These are phyloP conservation scores for Yarrowia sp. DNA, from an alignment of 805 yeast species.

Conservation along the genomic window DNA sequence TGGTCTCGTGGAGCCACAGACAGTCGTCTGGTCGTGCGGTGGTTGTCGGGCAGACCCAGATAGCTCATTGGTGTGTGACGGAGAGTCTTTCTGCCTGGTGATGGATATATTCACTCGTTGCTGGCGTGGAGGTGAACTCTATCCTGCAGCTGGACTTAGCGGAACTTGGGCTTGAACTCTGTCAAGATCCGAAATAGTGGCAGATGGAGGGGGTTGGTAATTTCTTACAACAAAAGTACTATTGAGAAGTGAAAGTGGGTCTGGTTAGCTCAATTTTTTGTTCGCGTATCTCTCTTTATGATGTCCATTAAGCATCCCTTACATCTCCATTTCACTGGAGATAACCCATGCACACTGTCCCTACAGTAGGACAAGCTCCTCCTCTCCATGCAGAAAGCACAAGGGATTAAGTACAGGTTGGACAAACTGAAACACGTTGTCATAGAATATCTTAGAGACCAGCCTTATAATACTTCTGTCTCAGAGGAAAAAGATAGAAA, in stretches of 20 bases:
- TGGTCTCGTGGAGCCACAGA: constrained; percentile 22
- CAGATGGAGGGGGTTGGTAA: not conserved
- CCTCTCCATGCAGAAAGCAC: not conserved
- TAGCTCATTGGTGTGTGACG: constrained; percentile 12
- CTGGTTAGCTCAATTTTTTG: too few relatives aligned
- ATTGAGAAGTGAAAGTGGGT: too few relatives aligned
- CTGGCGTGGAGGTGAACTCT: constrained; percentile 19
- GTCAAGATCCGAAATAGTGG: not conserved
- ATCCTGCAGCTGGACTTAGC: constrained; percentile 22
- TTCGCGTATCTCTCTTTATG: too few relatives aligned
- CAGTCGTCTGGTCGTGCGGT: constrained; percentile 20
- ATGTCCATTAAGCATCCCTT: too few relatives aligned
- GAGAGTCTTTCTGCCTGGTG: not conserved
- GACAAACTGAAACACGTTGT: not conserved
- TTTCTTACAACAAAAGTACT: too few relatives aligned
- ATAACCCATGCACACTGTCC: not conserved
- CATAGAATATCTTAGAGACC: not conserved
- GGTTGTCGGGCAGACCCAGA: constrained; percentile 23
- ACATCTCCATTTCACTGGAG: not conserved
- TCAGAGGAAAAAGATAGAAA: too few relatives aligned
- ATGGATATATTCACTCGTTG: constrained; percentile 19
- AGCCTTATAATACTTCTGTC: too few relatives aligned
- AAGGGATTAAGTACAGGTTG: not conserved
- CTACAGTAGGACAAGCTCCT: not conserved
- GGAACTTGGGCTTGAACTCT: not conserved